A percentile compares a stretch with the other conserved stretches of the same genome.
Conservation (phyloP, 805 yeast genomes). For the Yamadazyma olivae region DNA sequence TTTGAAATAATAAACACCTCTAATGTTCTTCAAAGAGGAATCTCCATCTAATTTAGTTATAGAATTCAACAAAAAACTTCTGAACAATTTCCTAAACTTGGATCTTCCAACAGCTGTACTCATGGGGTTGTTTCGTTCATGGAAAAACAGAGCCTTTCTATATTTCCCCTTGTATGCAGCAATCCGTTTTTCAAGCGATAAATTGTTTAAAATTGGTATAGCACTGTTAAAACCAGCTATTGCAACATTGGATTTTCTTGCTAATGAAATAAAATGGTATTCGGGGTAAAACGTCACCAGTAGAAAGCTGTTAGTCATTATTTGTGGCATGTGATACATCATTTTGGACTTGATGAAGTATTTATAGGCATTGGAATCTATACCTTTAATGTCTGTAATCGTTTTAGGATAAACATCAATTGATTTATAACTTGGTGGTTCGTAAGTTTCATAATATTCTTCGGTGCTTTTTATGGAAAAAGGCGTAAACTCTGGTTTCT, state of each 20-base stretch:
- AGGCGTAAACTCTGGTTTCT: too few species aligned
- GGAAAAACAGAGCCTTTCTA: slow-evolving; percentile 18
- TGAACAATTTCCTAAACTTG: slow-evolving; percentile 21
- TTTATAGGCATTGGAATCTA: slow-evolving; percentile 21
- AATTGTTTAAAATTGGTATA: slow-evolving; percentile 25
- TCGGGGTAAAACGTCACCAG: slow-evolving; percentile 27
- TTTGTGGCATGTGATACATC: slow-evolving; percentile 16
- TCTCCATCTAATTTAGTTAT: not conserved
- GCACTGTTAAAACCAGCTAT: slow-evolving; percentile 29
- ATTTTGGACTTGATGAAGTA: slow-evolving; percentile 10
- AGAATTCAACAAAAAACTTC: slow-evolving; percentile 15
- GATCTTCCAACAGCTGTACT: slow-evolving; percentile 31
- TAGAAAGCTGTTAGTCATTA: slow-evolving; percentile 16
- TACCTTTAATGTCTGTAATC: slow-evolving; percentile 35
- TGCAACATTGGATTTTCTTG: slow-evolving; percentile 38
- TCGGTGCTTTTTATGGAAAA: too few species aligned
- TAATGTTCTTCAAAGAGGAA: slow-evolving; percentile 11
- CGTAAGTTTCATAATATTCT: not conserved
- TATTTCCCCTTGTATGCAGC: slow-evolving; percentile 28
- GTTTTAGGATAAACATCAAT: slow-evolving; percentile 19
- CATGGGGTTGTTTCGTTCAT: slow-evolving; percentile 23
- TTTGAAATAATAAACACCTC: slow-evolving; percentile 24
- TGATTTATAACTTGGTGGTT: slow-evolving; percentile 5
- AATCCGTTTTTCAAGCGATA: slow-evolving; percentile 17
- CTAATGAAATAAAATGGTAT: slow-evolving; percentile 22